Base-by-base conservation (phyloP, 345 rosid genomes). In the Citrus sp. region DNA sequence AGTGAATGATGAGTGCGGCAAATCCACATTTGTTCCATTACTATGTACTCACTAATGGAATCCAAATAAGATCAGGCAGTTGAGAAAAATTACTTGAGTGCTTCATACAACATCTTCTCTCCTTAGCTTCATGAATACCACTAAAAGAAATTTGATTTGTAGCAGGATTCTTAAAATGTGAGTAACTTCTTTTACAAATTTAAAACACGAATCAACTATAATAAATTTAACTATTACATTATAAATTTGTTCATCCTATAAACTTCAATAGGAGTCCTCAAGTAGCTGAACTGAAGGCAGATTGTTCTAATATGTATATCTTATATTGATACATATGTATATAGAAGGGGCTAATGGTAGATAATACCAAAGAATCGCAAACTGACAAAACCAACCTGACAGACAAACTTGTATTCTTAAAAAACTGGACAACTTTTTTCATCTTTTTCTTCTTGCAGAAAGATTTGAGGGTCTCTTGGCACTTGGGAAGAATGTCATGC, bases 371-470 rank as follows among this genome's bases (percentile, higher is more conserved):
- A 32, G 9, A 73, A 61, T 73, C 13, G 28, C 32, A 63, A 69
- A 32, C 63, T 28, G 22, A 49, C 22, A 7, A 32, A 64, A 86
- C 90, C 77, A 80, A 96, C 99, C 98, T 90, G 80, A 85, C 76
- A 79, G 91, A 87, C 67, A 96, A 78, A 61, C 38, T 67, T 64
- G 83, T 80, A 79, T 67, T 86, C 88, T 80, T 92, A 62, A 92
- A 89, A 81, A 80, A 75, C 1, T 70, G 72, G 74, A 80, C 87
- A 65, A 67, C 68, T 84, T 88, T 92, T 86, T 93, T 93, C 82
- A 72, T 65, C 84, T 89, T 92, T 86, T 93, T 93, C 82, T 90
- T 96, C 92, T 91, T 96, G 61, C 84, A 85, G 73, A 81, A 89
- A 7, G 80, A 77, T 63, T 60, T 86, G 62, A 91, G 70, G 9